Evolutionary conservation across 2,329 filamentous ascomycete species (phyloP).

Genomic region (Arthrinium puccinioides): DNA sequence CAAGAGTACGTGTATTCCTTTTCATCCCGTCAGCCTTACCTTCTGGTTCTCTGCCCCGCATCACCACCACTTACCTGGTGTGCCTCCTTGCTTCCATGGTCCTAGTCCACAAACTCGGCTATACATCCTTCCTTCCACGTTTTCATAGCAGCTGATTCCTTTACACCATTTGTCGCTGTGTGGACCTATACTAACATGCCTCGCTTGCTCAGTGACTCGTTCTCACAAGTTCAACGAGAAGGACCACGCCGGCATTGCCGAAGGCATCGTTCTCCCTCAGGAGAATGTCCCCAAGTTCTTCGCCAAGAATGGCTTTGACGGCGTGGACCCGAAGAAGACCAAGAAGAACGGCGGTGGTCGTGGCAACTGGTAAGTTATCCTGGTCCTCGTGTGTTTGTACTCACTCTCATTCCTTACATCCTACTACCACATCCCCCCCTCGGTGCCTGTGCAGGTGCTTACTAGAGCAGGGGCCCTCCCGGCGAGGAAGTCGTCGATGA

Average conservation of each 20-base stretch:
- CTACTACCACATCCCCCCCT: background rate
- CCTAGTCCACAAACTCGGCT: too few relatives aligned
- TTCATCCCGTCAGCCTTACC: too few relatives aligned
- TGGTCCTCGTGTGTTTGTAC: slow-evolving; percentile 1
- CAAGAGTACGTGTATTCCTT: too few relatives aligned
- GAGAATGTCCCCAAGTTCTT: slow-evolving; percentile 88
- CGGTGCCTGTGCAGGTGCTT: background rate
- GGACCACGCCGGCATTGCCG: slow-evolving; percentile 73
- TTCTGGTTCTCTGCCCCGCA: too few relatives aligned
- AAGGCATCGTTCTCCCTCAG: slow-evolving; percentile 61
- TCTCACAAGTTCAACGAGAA: slow-evolving; percentile 94
- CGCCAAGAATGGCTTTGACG: slow-evolving; percentile 75
- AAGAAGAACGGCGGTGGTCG: slow-evolving; percentile 95
- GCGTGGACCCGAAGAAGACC: slow-evolving; percentile 80
- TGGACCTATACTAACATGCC: background rate
- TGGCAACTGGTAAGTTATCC: slow-evolving; percentile 74
- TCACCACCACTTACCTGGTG: too few relatives aligned
- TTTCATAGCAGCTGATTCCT: too few relatives aligned
- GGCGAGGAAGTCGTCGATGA: slow-evolving; percentile 82
- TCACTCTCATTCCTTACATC: too few relatives aligned
- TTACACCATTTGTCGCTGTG: too few relatives aligned
- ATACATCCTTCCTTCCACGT: too few relatives aligned
- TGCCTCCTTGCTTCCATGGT: too few relatives aligned
- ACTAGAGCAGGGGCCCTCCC: slow-evolving; percentile 60
- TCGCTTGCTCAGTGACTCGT: slow-evolving; percentile 70